A percentile compares a stretch with the other conserved stretches of the same genome.
These are phyloP conservation scores for Plasmodium cynomolgi DNA, from an alignment of 169 alveolate species.

Conservation along the genomic window DNA sequence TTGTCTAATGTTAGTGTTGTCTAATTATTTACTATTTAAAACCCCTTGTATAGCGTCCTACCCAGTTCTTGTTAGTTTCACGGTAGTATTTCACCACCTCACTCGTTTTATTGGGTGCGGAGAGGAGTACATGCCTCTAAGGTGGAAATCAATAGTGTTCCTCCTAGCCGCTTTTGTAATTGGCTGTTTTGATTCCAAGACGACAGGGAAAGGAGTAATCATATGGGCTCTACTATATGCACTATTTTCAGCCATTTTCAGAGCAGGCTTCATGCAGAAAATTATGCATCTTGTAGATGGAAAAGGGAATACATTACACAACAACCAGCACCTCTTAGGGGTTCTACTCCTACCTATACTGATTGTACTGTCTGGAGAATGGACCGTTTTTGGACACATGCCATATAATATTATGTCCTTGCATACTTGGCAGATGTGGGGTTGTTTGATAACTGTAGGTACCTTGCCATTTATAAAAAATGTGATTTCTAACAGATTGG, in stretches of 20 bases:
- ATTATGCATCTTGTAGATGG: conserved; percentile 93
- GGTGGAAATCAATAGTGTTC: conserved; percentile 91
- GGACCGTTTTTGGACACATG: conserved; percentile 79
- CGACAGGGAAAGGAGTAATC: conserved; percentile 90
- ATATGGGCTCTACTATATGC: conserved; percentile 92
- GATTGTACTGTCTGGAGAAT: conserved; percentile 87
- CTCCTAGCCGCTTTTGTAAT: conserved; percentile 89
- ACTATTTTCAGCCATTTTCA: conserved; percentile 91
- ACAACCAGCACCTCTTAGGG: conserved; percentile 93
- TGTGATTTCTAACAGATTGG: conserved; percentile 92
- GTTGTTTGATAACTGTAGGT: conserved; percentile 93
- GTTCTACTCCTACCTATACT: conserved; percentile 89
- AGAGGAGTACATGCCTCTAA: conserved; percentile 92
- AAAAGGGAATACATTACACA: conserved; percentile 92
- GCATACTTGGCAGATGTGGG: conserved; percentile 93
- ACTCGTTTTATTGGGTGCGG: conserved; percentile 94
- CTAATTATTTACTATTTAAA: conserved; percentile 90
- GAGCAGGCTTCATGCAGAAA: conserved; percentile 93
- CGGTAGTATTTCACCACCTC: conserved; percentile 94
- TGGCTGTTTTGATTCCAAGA: conserved; percentile 92
- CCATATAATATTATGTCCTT: conserved; percentile 84
- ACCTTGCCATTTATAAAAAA: conserved; percentile 93
- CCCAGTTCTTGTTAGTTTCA: conserved; percentile 93
- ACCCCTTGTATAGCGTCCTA: conserved; percentile 93
- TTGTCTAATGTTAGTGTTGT: conserved; percentile 90